phyloP scores from a whole-genome alignment of 2,329 filamentous ascomycete genomes.

The Penicillium expansum region DNA sequence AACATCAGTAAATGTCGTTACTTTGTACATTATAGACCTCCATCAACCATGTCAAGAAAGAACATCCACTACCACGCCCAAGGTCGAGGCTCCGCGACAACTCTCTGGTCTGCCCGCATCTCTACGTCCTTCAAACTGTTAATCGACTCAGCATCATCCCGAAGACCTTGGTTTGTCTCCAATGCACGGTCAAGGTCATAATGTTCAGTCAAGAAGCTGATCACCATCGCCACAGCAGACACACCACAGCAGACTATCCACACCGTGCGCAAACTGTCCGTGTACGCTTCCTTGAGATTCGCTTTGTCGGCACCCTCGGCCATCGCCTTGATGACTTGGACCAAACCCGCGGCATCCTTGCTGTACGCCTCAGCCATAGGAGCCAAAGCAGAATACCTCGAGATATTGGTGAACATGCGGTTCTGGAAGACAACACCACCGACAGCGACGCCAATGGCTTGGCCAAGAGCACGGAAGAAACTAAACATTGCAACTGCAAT shows the following conservation, averaged over 20 bases:
- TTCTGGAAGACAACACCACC: constrained; percentile 71
- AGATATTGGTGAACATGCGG: constrained; percentile 53
- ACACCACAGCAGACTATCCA: constrained; percentile 58
- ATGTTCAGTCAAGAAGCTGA: constrained; percentile 53
- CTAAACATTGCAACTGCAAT: constrained; percentile 64
- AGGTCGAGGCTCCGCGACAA: constrained; percentile 6
- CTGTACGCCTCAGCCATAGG: constrained; percentile 51
- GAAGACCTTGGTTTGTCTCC: constrained; percentile 24
- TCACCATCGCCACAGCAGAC: constrained; percentile 50
- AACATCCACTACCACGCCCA: constrained; percentile 12
- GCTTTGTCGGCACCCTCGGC: constrained; percentile 41
- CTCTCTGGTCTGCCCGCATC: background rate
- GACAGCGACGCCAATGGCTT: constrained; percentile 64
- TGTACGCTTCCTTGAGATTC: constrained; percentile 53
- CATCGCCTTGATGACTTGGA: constrained; percentile 58
- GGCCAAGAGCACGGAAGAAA: constrained; percentile 65
- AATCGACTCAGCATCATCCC: constrained; percentile 6
- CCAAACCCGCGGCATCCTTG: constrained; percentile 58
- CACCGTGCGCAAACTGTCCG: constrained; percentile 53
- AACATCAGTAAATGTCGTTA: background rate
- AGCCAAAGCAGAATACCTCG: constrained; percentile 49
- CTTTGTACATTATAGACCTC: constrained; percentile 8
- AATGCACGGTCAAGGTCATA: constrained; percentile 47
- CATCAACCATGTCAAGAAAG: background rate
- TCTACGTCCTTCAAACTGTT: constrained; percentile 19